These are phyloP conservation scores for Camelina laxa DNA, from an alignment of 345 rosid genomes.

Conservation along the genomic window DNA sequence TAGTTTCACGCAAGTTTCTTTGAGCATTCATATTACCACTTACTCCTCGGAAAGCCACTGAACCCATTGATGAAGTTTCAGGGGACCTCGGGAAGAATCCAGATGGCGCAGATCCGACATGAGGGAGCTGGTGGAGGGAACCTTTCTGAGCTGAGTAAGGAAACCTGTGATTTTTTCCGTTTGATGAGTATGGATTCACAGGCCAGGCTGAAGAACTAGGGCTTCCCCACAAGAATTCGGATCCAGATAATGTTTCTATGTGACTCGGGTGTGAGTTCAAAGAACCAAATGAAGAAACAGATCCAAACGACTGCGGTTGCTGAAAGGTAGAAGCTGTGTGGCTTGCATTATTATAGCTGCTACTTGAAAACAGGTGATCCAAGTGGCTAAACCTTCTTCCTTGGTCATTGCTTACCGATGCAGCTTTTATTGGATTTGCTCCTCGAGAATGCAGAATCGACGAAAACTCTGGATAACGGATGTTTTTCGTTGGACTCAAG, in stretches of 20 bases:
- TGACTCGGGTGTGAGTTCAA: slow-evolving; percentile 36
- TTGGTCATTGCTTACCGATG: slow-evolving; percentile 57
- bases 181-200: slow-evolving; percentile 56
- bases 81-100: slow-evolving; percentile 72
- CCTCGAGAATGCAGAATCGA: slow-evolving; percentile 53
- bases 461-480: slow-evolving; percentile 55
- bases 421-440: slow-evolving; percentile 50
- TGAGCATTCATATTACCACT: slow-evolving; percentile 50
- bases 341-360: slow-evolving; percentile 43
- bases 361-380: slow-evolving; percentile 50
- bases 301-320: slow-evolving; percentile 54
- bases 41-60: slow-evolving; percentile 55
- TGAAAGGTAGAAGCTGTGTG: slow-evolving; percentile 51
- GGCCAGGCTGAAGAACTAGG: slow-evolving; percentile 66
- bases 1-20: slow-evolving; percentile 56
- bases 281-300: slow-evolving; percentile 54
- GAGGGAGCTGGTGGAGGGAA: slow-evolving; percentile 51
- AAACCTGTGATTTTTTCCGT: slow-evolving; percentile 53
- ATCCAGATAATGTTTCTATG: slow-evolving; percentile 39
- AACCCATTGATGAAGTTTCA: slow-evolving; percentile 64
- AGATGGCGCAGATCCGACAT: slow-evolving; percentile 90
- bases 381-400: slow-evolving; percentile 47
- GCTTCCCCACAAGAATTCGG: slow-evolving; percentile 45
- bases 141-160: slow-evolving; percentile 54
- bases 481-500: slow-evolving; percentile 51